Evolutionary conservation across 2,329 filamentous ascomycete species (phyloP).

Genomic region (Aschersonia sp.): DNA sequence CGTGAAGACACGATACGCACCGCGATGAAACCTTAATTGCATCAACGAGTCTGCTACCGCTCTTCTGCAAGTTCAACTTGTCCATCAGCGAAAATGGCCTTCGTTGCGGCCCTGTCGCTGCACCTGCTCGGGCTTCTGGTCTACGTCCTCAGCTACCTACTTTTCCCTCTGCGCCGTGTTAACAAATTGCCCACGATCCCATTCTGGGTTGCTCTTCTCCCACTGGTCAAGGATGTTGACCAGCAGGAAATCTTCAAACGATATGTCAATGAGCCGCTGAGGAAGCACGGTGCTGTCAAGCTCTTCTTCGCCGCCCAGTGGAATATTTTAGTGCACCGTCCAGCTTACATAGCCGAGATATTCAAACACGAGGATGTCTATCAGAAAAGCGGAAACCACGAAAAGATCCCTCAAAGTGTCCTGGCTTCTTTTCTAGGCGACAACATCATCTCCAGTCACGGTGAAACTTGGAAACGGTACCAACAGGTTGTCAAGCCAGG

Average conservation of each 20-base stretch:
- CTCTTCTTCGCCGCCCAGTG: constrained; percentile 33
- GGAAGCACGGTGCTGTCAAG: constrained; percentile 28
- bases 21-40: not conserved
- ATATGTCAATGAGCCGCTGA: constrained; percentile 23
- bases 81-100: not conserved
- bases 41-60: not conserved
- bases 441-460: constrained; percentile 24
- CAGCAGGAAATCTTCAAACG: constrained; percentile 23
- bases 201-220: constrained; percentile 26
- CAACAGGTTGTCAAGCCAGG: constrained; percentile 20
- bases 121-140: constrained; percentile 1
- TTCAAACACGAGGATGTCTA: constrained; percentile 17
- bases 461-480: constrained; percentile 19
- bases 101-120: not conserved
- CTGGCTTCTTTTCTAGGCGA: constrained; percentile 22
- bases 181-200: constrained; percentile 26
- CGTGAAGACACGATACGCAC: not conserved
- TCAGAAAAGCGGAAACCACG: constrained; percentile 24
- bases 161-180: constrained; percentile 12
- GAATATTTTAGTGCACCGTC: constrained; percentile 30
- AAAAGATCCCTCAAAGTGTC: constrained; percentile 24
- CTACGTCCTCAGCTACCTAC: constrained; percentile 3
- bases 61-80: not conserved
- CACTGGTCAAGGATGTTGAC: constrained; percentile 26
- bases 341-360: constrained; percentile 25